Base-by-base conservation (phyloP, 805 yeast genomes). In the Kodamaea neixiangensis region DNA sequence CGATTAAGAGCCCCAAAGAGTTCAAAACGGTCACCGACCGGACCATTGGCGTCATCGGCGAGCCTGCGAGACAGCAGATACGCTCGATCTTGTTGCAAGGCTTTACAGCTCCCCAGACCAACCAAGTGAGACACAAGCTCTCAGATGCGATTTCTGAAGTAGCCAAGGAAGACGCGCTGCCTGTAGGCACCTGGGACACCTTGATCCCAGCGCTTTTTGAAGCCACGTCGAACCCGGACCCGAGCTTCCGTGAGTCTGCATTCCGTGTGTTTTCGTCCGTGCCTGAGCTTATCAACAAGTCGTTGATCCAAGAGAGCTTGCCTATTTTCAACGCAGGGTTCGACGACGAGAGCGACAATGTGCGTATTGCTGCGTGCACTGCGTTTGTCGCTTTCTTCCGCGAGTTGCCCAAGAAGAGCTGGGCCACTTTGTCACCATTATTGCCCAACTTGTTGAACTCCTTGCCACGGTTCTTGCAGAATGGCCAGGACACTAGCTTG, bases 91-190 rank as follows among this genome's bases (percentile, higher is more conserved):
- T 93, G 35, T 75, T 92, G 57, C 79, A 79, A 52, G 98, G 97
- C 13, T 89, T 93, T 60, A 65, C 81, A 2, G 66, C 82, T 9
- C 85, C 78, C 53, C 89, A 86, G 64, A 73, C 87, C n/a, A 82
- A 82, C 54, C 82, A 81, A 55, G 90, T 90, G 29, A 84, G 97
- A 65, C 97, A 93, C 68, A 94, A 93, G 64, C 73, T 94, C 45
- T 85, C 97, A 1, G 99, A 94, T 73, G 96, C 96, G 7, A 86
- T 94, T 44, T 89, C 97, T 0, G 98, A 92, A 69, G 82, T 93
- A 43, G 96, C 97, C 1, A 84, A 85, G 60, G 79, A 75, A 44
- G 86, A 83, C 52, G 85, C 81, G 11, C 60, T 72, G 3, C 76
- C 72, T 15, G 75, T 74, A 18, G 78, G 77, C 3, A 67, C 75